These are phyloP conservation scores for Annulohypoxylon nitens DNA, from an alignment of 495 filamentous ascomycete species.

Conservation along the genomic window DNA sequence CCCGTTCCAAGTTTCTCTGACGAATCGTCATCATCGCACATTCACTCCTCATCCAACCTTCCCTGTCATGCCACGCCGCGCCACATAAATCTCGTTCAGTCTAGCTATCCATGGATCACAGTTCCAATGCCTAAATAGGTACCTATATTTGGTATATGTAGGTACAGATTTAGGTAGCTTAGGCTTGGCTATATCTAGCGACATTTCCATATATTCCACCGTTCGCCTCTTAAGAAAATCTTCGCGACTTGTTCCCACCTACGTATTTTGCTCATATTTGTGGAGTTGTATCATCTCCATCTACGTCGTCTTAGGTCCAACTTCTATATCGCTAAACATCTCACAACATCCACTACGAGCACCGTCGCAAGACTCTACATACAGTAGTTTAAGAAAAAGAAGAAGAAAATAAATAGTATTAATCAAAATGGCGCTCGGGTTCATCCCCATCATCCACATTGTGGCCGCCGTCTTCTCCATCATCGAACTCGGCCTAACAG, in stretches of 20 bases:
- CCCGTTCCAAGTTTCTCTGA: conserved; percentile 34
- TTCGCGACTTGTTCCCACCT: not conserved
- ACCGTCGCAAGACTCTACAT: not conserved
- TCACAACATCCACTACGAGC: not conserved
- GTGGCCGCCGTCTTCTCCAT: conserved; percentile 74
- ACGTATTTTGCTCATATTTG: not conserved
- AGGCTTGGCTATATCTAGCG: not conserved
- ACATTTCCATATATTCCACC: not conserved
- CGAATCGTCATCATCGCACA: conserved; percentile 39
- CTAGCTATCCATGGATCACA: not conserved
- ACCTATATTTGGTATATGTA: conserved; percentile 2
- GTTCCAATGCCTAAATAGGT: not conserved
- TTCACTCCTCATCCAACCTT: not conserved
- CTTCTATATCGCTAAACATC: not conserved
- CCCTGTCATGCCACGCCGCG: conserved; percentile 39
- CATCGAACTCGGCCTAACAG: conserved; percentile 77
- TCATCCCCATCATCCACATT: conserved; percentile 73
- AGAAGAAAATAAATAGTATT: not conserved
- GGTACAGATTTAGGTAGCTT: not conserved
- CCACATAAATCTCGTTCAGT: conserved; percentile 20
- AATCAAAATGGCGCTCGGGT: conserved; percentile 58
- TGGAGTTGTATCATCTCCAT: not conserved
- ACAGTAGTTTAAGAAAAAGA: not conserved
- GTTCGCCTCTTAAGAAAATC: not conserved
- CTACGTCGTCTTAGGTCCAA: not conserved